These are phyloP conservation scores for Colletotrichum sp. DNA, from an alignment of 2,329 filamentous ascomycete genomes.

Conservation along the genomic window DNA sequence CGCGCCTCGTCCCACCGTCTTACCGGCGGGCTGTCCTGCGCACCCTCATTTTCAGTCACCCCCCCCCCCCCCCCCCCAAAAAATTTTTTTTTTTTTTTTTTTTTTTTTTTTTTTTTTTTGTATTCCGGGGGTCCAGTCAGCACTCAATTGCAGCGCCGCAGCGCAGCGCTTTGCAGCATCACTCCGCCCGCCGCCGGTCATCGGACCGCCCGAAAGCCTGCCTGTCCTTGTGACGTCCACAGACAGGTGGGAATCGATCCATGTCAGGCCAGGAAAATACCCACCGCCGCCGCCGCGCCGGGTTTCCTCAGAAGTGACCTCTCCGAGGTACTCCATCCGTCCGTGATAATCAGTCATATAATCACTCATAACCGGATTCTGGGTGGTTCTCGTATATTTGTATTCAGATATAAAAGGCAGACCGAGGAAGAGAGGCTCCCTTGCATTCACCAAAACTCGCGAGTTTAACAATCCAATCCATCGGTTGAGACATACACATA, in stretches of 20 bases:
- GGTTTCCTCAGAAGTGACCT: background rate
- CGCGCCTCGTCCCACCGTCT: no score
- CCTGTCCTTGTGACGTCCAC: background rate
- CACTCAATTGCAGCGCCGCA: background rate
- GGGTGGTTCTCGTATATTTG: background rate
- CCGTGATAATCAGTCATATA: constrained; percentile 5
- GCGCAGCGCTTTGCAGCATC: background rate
- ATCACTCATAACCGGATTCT: background rate
- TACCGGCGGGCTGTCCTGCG: no score
- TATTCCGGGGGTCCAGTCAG: background rate
- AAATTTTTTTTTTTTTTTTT: no score
- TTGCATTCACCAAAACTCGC: background rate
- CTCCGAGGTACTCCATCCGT: constrained; percentile 9
- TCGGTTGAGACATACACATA: background rate
- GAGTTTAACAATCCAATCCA: background rate
- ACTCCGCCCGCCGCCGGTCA: constrained; percentile 10
- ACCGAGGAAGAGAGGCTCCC: background rate
- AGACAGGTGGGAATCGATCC: constrained; percentile 9
- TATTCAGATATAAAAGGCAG: background rate
- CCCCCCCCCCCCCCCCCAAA: no score
- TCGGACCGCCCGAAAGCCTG: constrained; percentile 11
- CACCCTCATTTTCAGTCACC: no score
- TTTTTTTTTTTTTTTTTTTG: no score
- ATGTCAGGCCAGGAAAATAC: constrained; percentile 14
- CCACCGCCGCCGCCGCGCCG: background rate